Evolutionary conservation across 2,329 filamentous ascomycete genomes (phyloP).

Genomic region (Aspergillus pseudonomiae): DNA sequence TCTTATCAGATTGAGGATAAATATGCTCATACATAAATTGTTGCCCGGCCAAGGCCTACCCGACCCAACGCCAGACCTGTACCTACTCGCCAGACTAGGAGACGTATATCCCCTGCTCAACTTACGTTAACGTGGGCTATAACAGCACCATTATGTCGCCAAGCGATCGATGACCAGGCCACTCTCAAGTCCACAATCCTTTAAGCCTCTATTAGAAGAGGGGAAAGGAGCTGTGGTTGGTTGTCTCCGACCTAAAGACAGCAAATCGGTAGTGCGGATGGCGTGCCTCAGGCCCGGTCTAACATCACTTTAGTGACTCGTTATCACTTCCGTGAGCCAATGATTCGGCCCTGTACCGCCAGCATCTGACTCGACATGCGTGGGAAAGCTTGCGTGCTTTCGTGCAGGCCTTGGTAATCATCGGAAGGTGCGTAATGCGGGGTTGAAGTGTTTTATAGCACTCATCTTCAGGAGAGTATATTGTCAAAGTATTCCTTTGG

Average conservation of each 20-base stretch:
- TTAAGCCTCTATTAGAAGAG: no score
- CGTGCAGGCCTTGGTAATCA: background rate
- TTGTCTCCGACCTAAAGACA: background rate
- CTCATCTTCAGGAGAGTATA: fast-evolving
- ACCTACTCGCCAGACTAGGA: background rate
- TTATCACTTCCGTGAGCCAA: constrained; percentile 10
- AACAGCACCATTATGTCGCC: background rate
- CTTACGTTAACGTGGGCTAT: background rate
- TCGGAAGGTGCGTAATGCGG: constrained; percentile 16
- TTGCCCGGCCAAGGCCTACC: no score
- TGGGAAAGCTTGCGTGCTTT: constrained; percentile 29
- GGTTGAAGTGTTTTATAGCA: constrained; percentile 2
- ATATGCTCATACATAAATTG: no score
- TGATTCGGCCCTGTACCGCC: background rate
- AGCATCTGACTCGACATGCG: background rate
- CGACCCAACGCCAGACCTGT: no score
- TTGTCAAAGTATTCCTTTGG: background rate
- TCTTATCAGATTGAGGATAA: no score
- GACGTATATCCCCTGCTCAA: background rate
- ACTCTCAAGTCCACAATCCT: background rate
- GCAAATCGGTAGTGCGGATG: constrained; percentile 18
- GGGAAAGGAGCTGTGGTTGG: no score
- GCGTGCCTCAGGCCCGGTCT: constrained; percentile 21
- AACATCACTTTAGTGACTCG: constrained; percentile 5
- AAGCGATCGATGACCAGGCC: no score